Evolutionary conservation across 768 basidiomycete genomes (phyloP).

Genomic region (Russula virescens): DNA sequence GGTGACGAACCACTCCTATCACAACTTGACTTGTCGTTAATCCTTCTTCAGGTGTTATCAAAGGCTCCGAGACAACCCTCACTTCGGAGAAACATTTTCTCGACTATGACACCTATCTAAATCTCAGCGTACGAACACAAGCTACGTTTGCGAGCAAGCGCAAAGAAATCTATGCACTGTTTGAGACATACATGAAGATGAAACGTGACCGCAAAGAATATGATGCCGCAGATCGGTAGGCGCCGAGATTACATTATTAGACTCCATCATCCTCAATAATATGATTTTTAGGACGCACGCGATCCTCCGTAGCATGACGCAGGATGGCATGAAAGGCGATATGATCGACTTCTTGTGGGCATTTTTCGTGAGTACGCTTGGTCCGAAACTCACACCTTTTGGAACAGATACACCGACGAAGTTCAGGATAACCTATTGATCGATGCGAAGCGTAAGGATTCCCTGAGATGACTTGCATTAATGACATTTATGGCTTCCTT

Average conservation of each 20-base stretch:
- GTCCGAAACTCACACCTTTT: background rate
- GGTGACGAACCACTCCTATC: constrained; percentile 33
- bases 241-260: background rate
- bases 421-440: constrained; percentile 61
- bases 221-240: constrained; percentile 60
- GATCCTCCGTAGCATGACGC: constrained; percentile 7
- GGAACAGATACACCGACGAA: constrained; percentile 62
- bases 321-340: constrained; percentile 11
- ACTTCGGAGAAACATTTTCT: constrained; percentile 12
- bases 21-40: background rate
- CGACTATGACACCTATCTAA: constrained; percentile 15
- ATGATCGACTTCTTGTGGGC: constrained; percentile 12
- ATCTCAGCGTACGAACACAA: constrained; percentile 47
- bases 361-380: background rate
- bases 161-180: constrained; percentile 46
- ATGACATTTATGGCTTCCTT: background rate
- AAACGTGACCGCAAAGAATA: constrained; percentile 41
- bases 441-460: constrained; percentile 47
- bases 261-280: background rate
- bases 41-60: constrained; percentile 46
- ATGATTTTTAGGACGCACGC: constrained; percentile 8
- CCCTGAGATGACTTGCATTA: background rate
- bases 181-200: constrained; percentile 43
- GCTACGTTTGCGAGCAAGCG: constrained; percentile 50
- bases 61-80: constrained; percentile 56